Evolutionary conservation across 306 rosid species (phyloP).

Genomic region (Dalbergia oliveri): DNA sequence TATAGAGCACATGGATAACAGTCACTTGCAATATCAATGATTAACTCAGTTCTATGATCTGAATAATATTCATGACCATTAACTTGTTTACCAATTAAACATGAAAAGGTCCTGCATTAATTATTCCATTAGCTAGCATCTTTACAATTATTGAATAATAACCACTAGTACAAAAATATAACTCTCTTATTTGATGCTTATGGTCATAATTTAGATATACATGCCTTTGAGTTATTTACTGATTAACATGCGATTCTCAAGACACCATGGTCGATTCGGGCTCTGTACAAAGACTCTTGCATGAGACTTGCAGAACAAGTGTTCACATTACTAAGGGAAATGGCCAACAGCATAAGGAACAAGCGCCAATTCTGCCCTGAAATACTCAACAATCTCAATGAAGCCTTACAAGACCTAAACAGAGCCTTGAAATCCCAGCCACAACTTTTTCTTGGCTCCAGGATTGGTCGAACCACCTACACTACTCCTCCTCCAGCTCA

Average conservation of each 20-base stretch:
- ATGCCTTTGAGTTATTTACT: background rate
- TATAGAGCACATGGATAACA: slow-evolving; percentile 36
- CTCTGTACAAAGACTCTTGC: slow-evolving; percentile 79
- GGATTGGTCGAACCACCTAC: slow-evolving; percentile 51
- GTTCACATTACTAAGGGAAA: slow-evolving; percentile 67
- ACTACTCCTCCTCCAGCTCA: slow-evolving; percentile 52
- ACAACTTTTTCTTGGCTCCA: slow-evolving; percentile 72
- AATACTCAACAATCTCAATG: slow-evolving; percentile 65
- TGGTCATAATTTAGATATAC: background rate
- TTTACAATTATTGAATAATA: background rate
- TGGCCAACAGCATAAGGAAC: slow-evolving; percentile 70
- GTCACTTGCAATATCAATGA: slow-evolving; percentile 2
- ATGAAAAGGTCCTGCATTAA: background rate
- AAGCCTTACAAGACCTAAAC: slow-evolving; percentile 75
- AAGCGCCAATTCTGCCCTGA: slow-evolving; percentile 70
- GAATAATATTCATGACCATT: background rate
- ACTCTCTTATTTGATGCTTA: slow-evolving; percentile 3
- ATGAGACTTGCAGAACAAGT: slow-evolving; percentile 70
- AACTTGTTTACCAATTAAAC: background rate
- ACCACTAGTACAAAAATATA: background rate
- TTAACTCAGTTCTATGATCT: slow-evolving; percentile 20
- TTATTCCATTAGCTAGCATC: slow-evolving; percentile 9
- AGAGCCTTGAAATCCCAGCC: slow-evolving; percentile 81
- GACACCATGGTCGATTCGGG: slow-evolving; percentile 74
- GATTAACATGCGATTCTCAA: slow-evolving; percentile 26